Conservation (phyloP, 164 flowering plant genomes). For the Chloranthus sessilifolius region DNA sequence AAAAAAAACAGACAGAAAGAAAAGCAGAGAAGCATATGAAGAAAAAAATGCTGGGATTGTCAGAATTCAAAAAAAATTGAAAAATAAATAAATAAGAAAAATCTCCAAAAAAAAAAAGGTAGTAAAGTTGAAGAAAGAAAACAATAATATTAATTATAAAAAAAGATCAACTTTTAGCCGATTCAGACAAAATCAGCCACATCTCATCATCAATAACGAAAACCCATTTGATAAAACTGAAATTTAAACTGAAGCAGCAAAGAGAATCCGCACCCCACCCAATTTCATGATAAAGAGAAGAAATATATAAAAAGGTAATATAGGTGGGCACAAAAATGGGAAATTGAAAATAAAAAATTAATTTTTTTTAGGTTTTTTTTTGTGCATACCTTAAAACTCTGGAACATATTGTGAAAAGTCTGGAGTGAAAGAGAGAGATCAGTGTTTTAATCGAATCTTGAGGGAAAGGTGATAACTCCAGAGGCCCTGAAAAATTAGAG, state of each 20-base stretch:
- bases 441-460: slow-evolving; percentile 44
- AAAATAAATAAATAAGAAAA: background rate
- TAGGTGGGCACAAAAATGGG: background rate
- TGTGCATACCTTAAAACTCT: slow-evolving; percentile 45
- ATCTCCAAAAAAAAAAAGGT: background rate
- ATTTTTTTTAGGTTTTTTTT: background rate
- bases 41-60: background rate
- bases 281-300: background rate
- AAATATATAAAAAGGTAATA: background rate
- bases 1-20: background rate
- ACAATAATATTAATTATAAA: no score
- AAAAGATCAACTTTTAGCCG: background rate
- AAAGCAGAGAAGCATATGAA: slow-evolving; percentile 1
- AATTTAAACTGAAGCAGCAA: background rate
- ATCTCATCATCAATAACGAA: background rate
- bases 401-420: slow-evolving; percentile 25
- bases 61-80: background rate
- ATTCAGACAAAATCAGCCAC: background rate
- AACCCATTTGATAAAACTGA: background rate
- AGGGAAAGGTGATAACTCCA: slow-evolving; percentile 6
- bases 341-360: background rate
- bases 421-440: slow-evolving; percentile 17
- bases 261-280: no score
- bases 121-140: background rate
- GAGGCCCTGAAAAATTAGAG: slow-evolving; percentile 8